Percentiles rank a stretch among this genome's conserved stretches.
Conservation (phyloP, 192 early-diverging fungal genomes). For the Rhizophlyctis rosea region DNA sequence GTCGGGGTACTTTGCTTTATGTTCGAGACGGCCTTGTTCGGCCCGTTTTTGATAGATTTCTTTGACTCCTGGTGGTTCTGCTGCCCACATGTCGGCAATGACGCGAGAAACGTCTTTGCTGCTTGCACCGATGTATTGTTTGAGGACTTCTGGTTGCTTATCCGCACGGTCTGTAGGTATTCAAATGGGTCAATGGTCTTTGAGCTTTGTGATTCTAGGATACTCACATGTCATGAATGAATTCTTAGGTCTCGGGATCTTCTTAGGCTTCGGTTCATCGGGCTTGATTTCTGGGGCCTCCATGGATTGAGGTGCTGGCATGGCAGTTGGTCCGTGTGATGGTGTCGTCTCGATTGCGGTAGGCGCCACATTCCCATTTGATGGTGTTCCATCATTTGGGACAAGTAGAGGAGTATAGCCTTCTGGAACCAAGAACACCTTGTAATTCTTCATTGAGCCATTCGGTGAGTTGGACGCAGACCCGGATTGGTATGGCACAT, state of each 20-base stretch:
- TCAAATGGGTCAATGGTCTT: no score
- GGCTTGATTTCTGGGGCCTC: background rate
- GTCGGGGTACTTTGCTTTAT: conserved; percentile 44
- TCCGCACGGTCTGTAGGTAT: no score
- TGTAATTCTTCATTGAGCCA: no score
- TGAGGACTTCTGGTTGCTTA: conserved; percentile 46
- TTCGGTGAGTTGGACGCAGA: no score
- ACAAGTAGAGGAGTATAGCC: conserved; percentile 19
- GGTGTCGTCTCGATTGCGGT: conserved; percentile 42
- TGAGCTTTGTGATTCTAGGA: no score
- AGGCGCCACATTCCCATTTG: conserved; percentile 34
- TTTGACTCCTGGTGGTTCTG: conserved; percentile 55
- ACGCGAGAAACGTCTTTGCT: conserved; percentile 63
- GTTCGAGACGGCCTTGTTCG: conserved; percentile 46
- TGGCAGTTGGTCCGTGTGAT: background rate
- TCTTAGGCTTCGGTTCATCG: conserved; percentile 21
- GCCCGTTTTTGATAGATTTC: conserved; percentile 45
- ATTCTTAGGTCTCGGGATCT: conserved; percentile 52
- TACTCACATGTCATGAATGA: conserved; percentile 68
- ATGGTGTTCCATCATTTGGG: background rate
- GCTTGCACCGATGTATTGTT: conserved; percentile 47
- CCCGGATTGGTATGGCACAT: no score
- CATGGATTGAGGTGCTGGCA: background rate
- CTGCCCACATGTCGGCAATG: conserved; percentile 58
- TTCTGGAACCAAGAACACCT: conserved; percentile 16